Percentiles rank a stretch among this genome's conserved stretches.
Evolutionary conservation across 2,329 filamentous ascomycete genomes (phyloP).

Genomic region (Exophiala calicioides): DNA sequence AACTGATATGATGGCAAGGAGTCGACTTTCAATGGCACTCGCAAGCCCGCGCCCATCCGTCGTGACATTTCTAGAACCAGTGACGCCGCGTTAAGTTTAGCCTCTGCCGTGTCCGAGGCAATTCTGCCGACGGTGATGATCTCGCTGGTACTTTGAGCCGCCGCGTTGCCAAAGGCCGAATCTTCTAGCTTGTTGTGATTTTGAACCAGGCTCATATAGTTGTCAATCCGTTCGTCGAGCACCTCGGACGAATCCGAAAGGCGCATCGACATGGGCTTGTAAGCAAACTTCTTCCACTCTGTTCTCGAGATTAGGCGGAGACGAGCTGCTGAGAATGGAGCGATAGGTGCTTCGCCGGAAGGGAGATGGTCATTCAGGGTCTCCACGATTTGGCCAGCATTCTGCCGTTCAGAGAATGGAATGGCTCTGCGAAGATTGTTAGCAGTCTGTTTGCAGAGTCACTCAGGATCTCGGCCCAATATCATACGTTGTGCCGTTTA

Average conservation of each 20-base stretch:
- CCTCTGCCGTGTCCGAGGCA: slow-evolving; percentile 81
- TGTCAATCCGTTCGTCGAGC: slow-evolving; percentile 91
- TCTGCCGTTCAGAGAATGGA: slow-evolving; percentile 73
- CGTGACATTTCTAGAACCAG: slow-evolving; percentile 86
- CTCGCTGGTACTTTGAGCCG: slow-evolving; percentile 78
- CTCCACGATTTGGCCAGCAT: slow-evolving; percentile 80
- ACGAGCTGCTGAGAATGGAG: slow-evolving; percentile 71
- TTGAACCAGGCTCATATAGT: slow-evolving; percentile 74
- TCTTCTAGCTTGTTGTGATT: slow-evolving; percentile 75
- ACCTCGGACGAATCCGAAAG: slow-evolving; percentile 89
- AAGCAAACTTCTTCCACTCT: slow-evolving; percentile 85
- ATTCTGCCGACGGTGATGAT: slow-evolving; percentile 90
- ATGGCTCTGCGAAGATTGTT: slow-evolving; percentile 47
- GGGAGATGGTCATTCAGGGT: slow-evolving; percentile 76
- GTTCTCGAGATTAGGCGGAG: slow-evolving; percentile 84
- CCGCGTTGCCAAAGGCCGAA: slow-evolving; percentile 81
- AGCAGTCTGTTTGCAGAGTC: neutral
- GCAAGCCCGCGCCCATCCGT: slow-evolving; percentile 75
- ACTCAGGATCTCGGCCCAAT: neutral
- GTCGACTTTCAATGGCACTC: slow-evolving; percentile 77
- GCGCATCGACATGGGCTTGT: slow-evolving; percentile 94
- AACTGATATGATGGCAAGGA: slow-evolving; percentile 72
- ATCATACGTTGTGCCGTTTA: slow-evolving; percentile 16
- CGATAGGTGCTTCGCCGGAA: slow-evolving; percentile 67
- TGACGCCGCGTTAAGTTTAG: slow-evolving; percentile 80